Evolutionary conservation across 352 stramenopile genomes (phyloP), one percentile per base, ranked within the genome.

Genomic region (Globisporangium cystogenes): DNA sequence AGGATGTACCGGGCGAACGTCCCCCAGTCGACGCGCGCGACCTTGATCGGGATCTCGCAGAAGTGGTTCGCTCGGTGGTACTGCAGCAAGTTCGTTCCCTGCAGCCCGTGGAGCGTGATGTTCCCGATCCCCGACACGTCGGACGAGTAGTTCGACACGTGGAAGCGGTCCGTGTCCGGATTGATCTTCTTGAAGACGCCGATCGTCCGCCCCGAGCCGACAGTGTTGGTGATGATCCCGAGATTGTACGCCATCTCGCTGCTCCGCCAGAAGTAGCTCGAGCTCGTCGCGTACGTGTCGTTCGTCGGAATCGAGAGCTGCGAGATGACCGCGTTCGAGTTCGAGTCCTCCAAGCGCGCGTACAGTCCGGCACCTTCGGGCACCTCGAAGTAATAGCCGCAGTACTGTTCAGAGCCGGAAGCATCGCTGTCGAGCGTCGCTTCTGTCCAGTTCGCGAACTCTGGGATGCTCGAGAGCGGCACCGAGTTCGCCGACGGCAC

Each of bases 151-250:
- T 60, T 66, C 0, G 72, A 71, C 0, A 63, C 47, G 23, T 76
- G 67, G 47, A 90, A 86, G 4, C 59, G 46, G 46, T 91, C 82
- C n/a, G 51, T 72, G n/a, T 41, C 51, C 2, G 64, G 44, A 50
- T 90, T 60, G 23, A 88, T 72, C 52, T 76, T 74, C 62, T 91
- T 93, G 4, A 76, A 57, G 5, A 91, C 72, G 35, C 78, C 84
- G 20, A 93, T 64, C 47, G 87, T 67, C 10, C 63, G 74, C 10
- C 68, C 73, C 15, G 65, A 51, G 0, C 74, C 68, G 16, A 85
- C 68, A 39, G 66, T 82, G 61, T 78, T 87, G 4, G 76, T 83
- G 29, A 91, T 74, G 41, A 88, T 62, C 12, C 75, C 78, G 2
- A 88, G 40, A 27, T 68, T 86, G 55, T 82, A 73, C 16, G 70